Conservation (phyloP, 2,329 filamentous ascomycete genomes). For the Xylaria sp. region DNA sequence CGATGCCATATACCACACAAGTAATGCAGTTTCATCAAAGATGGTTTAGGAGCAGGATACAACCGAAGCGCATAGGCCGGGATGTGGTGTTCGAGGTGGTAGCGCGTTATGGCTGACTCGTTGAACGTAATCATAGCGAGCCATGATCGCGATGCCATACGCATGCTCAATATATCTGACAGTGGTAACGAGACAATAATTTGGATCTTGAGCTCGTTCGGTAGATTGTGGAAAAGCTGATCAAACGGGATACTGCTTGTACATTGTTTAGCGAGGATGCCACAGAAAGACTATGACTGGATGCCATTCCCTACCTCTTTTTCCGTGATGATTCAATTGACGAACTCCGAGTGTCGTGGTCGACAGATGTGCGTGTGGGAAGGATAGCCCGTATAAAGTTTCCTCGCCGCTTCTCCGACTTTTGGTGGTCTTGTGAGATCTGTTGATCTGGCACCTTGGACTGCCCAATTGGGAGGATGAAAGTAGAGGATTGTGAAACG, state of each 20-base stretch:
- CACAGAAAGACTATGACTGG: not conserved
- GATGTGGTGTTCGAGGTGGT: conserved; percentile 64
- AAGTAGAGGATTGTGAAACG: conserved; percentile 48
- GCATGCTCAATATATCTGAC: conserved; percentile 64
- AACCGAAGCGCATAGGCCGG: conserved; percentile 65
- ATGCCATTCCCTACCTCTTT: conserved; percentile 34
- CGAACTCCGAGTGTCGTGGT: conserved; percentile 39
- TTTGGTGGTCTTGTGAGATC: conserved; percentile 43
- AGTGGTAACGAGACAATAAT: conserved; percentile 66
- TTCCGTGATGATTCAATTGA: conserved; percentile 36
- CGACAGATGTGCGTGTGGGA: conserved; percentile 40
- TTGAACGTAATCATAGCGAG: conserved; percentile 65
- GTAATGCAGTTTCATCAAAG: conserved; percentile 62
- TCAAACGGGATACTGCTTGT: conserved; percentile 53
- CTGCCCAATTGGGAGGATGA: conserved; percentile 54
- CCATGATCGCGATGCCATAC: conserved; percentile 63
- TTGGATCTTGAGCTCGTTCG: conserved; percentile 67
- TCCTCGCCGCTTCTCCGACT: conserved; percentile 39
- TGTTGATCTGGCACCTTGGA: conserved; percentile 41
- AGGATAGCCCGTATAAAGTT: conserved; percentile 43
- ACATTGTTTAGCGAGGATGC: conserved; percentile 7
- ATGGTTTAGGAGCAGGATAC: conserved; percentile 58
- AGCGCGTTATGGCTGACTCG: conserved; percentile 65
- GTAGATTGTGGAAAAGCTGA: conserved; percentile 62
- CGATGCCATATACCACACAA: conserved; percentile 70